Evolutionary conservation across 129 eudicot species (phyloP).

Genomic region (Centella asiatica): DNA sequence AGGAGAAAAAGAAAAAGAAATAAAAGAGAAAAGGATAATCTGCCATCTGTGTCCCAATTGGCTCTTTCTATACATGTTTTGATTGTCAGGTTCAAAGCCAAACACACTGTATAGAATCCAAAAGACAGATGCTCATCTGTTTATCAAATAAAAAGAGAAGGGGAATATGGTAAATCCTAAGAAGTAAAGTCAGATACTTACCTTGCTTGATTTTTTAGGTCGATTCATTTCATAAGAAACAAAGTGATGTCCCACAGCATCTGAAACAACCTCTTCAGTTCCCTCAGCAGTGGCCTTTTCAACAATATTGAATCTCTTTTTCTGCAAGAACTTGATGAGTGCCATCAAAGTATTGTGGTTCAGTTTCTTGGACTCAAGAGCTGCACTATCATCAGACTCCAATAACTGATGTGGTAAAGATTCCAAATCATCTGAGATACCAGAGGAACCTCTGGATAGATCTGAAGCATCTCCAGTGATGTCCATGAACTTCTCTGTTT

Average conservation of each 20-base stretch:
- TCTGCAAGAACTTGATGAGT: slow-evolving; percentile 79
- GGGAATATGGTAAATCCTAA: background rate
- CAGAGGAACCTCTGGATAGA: slow-evolving; percentile 64
- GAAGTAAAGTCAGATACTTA: slow-evolving; percentile 8
- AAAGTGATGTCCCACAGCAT: slow-evolving; percentile 70
- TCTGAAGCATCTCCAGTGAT: slow-evolving; percentile 40
- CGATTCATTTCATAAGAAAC: slow-evolving; percentile 40
- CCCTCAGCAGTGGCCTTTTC: slow-evolving; percentile 97
- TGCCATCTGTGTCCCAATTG: background rate
- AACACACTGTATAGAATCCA: no score
- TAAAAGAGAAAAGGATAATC: no score
- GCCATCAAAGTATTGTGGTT: slow-evolving; percentile 89
- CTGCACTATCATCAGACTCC: slow-evolving; percentile 51
- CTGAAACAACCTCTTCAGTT: slow-evolving; percentile 89
- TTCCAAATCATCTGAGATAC: slow-evolving; percentile 78
- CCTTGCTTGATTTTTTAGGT: slow-evolving; percentile 62
- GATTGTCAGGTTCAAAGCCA: background rate
- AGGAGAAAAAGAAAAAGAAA: no score
- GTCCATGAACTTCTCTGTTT: slow-evolving; percentile 56
- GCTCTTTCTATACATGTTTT: background rate
- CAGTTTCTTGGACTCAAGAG: slow-evolving; percentile 73
- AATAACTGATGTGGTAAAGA: slow-evolving; percentile 34
- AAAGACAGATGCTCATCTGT: background rate
- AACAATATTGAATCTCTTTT: slow-evolving; percentile 65
- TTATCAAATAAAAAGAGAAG: background rate